phyloP scores from a whole-genome alignment of 179 eudicot species.

The Drosera spatulata region DNA sequence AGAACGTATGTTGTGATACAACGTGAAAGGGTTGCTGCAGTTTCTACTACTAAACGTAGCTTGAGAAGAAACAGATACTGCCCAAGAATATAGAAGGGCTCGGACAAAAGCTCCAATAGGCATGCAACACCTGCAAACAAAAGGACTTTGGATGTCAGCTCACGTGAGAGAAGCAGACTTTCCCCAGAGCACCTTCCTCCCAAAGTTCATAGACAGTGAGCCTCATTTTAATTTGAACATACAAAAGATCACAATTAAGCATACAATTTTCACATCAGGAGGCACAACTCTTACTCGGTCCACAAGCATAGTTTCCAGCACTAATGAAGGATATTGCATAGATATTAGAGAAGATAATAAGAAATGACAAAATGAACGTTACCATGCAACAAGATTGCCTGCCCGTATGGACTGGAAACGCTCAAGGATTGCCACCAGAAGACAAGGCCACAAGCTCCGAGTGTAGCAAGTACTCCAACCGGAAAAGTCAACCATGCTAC shows the following conservation, averaged over 20 bases:
- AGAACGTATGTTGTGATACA: conserved; percentile 61
- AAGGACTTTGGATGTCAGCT: neutral
- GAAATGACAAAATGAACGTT: conserved; percentile 7
- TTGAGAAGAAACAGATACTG: conserved; percentile 84
- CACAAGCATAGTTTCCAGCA: too few relatives aligned
- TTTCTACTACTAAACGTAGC: conserved; percentile 75
- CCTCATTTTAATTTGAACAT: too few relatives aligned
- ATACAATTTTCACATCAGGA: too few relatives aligned
- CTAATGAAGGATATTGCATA: too few relatives aligned
- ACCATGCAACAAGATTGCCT: conserved; percentile 90
- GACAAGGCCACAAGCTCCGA: conserved; percentile 46
- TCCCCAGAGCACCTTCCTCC: neutral
- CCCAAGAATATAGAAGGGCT: conserved; percentile 87
- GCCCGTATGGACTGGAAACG: conserved; percentile 65
- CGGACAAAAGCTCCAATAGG: conserved; percentile 85
- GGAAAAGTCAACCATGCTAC: conserved; percentile 91
- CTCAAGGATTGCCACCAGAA: conserved; percentile 89
- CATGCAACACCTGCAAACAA: conserved; percentile 73
- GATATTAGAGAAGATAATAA: neutral
- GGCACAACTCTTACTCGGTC: too few relatives aligned
- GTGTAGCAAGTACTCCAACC: conserved; percentile 58
- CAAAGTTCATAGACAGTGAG: too few relatives aligned
- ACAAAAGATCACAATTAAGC: too few relatives aligned
- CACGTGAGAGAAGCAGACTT: neutral
- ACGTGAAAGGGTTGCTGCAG: conserved; percentile 76